Evolutionary conservation across 495 filamentous ascomycete species (phyloP).

Genomic region (Chaetomium tenue): DNA sequence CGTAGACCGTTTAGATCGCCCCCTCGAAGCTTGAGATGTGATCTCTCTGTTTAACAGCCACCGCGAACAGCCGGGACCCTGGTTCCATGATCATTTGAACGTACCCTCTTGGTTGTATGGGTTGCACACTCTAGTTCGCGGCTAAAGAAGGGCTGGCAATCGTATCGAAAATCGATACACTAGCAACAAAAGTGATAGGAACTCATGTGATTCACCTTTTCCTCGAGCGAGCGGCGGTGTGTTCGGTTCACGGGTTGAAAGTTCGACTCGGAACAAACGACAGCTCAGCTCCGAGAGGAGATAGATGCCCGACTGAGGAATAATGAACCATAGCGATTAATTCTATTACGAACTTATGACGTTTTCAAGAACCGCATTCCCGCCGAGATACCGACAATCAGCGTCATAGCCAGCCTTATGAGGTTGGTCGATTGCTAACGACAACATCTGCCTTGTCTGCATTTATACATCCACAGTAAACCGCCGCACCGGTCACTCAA

Average conservation of each 20-base stretch:
- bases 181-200: neutral
- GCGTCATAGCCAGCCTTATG: neutral
- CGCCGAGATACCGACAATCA: slow-evolving; percentile 1
- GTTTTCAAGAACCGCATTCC: neutral
- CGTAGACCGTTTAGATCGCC: neutral
- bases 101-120: neutral
- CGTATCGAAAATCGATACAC: neutral
- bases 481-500: slow-evolving; percentile 11
- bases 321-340: neutral
- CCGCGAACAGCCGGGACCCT: neutral
- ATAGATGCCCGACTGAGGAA: neutral
- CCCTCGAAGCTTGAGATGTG: neutral
- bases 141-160: neutral
- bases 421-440: slow-evolving; percentile 2
- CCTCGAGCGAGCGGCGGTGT: neutral
- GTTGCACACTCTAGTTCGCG: neutral
- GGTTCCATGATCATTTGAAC: neutral
- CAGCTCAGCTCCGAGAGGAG: too few species aligned
- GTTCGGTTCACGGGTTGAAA: neutral
- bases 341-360: too few species aligned
- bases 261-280: neutral
- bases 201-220: neutral
- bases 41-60: neutral
- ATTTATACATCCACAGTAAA: too few species aligned
- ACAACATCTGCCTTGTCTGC: slow-evolving; percentile 4